These are phyloP conservation scores for Panellus pusillus DNA, from an alignment of 768 basidiomycete species.

Conservation along the genomic window DNA sequence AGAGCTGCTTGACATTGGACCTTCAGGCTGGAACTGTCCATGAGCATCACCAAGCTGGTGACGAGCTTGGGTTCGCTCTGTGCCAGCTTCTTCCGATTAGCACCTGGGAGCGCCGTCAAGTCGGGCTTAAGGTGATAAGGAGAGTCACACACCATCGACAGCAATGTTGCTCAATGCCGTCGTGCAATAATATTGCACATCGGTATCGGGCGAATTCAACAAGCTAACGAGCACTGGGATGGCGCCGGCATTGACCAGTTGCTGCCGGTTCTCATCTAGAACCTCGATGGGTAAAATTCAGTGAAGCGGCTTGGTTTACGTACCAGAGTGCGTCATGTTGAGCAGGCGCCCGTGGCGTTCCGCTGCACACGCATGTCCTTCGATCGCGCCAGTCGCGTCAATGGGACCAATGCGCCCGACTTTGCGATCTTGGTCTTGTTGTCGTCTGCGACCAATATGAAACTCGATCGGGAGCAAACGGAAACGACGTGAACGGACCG, in stretches of 20 bases:
- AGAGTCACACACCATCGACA: constrained; percentile 69
- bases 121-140: background rate
- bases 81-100: constrained; percentile 92
- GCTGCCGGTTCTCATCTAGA: constrained; percentile 95
- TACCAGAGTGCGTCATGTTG: constrained; percentile 99
- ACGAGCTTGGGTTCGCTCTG: constrained; percentile 94
- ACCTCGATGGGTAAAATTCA: background rate
- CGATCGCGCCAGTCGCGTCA: constrained; percentile 92
- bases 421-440: constrained; percentile 99
- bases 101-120: constrained; percentile 41
- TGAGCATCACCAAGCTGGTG: constrained; percentile 86
- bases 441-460: constrained; percentile 62
- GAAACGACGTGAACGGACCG: constrained; percentile 51
- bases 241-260: constrained; percentile 96
- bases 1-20: constrained; percentile 98
- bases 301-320: constrained; percentile 22
- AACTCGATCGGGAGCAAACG: constrained; percentile 7
- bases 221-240: constrained; percentile 96
- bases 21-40: constrained; percentile 97
- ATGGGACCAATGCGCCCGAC: constrained; percentile 96
- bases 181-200: constrained; percentile 99
- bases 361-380: constrained; percentile 99
- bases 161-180: constrained; percentile 98
- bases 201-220: constrained; percentile 95
- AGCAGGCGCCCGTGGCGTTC: constrained; percentile 97